Evolutionary conservation across 225 moss, liverwort and hornwort genomes (phyloP).

Genomic region (Bryoerythrophyllum caledonicum): DNA sequence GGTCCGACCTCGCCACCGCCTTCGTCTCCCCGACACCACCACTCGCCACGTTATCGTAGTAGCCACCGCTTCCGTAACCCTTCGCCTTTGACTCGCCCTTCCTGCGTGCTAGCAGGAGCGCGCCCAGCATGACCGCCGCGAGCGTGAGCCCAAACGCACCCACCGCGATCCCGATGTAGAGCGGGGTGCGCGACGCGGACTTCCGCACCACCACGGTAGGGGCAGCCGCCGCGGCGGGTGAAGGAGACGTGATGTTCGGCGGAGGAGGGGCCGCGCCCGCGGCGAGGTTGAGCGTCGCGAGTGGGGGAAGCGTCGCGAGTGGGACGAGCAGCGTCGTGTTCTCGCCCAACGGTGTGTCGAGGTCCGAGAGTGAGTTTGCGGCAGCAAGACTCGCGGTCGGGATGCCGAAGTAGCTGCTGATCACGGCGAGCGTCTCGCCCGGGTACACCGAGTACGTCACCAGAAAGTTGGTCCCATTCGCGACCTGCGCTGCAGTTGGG

Average conservation of each 20-base stretch:
- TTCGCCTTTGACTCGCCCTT: not conserved
- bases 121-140: conserved; percentile 23
- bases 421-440: conserved; percentile 35
- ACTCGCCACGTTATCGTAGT: conserved; percentile 20
- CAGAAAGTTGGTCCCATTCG: conserved; percentile 29
- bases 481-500: conserved; percentile 45
- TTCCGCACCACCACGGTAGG: conserved; percentile 7
- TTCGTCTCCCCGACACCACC: conserved; percentile 22
- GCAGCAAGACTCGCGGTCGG: conserved; percentile 20
- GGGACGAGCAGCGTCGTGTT: conserved; percentile 74
- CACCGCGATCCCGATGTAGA: conserved; percentile 63
- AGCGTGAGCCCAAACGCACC: conserved; percentile 64
- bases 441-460: conserved; percentile 56
- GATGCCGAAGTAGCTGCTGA: conserved; percentile 56
- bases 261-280: conserved; percentile 26
- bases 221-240: not conserved
- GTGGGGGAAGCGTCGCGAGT: conserved; percentile 30
- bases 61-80: conserved; percentile 18
- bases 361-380: conserved; percentile 43
- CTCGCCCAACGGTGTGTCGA: not conserved
- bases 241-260: not conserved
- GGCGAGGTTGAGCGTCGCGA: conserved; percentile 26
- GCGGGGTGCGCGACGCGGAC: conserved; percentile 36
- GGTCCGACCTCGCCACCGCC: conserved; percentile 25
- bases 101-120: not conserved